Evolutionary conservation across 208 protist species (phyloP), one percentile per base, ranked within the genome.

Genomic region (Trypanosoma cruzi): DNA sequence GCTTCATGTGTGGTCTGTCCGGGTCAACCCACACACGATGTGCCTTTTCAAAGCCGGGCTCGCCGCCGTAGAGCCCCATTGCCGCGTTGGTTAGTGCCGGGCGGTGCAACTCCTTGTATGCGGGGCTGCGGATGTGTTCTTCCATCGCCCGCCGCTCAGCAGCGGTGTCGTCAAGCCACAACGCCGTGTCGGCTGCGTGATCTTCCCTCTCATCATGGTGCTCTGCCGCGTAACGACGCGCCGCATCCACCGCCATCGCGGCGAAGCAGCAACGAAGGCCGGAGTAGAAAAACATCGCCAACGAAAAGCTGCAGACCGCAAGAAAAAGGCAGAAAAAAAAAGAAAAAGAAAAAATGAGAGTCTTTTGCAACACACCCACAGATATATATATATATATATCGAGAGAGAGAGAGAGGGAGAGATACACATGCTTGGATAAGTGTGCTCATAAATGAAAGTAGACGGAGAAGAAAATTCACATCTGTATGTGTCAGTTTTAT

Each of bases 11-110:
- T 16, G 93, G 90, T 6, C 85, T 71, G 68, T 97, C 93, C 4
- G 93, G 93, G 72, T 97, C 93, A 5, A 97, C 90, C 87, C 89
- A 97, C 46, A 95, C 90, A 16, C 93, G 89, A 50, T 93, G 71
- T 28, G 90, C 79, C 75, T 97, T 96, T 62, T 97, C 90, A 75
- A 96, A 97, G 29, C 93, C 93, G 0, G 90, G 87, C 78, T 97
- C 93, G 18, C 90, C 93, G 49, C 93, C 93, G 37, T 90, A 97
- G 14, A 95, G 80, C 0, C 93, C 93, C 87, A 97, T 95, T 11
- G 79, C 86, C 2, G 82, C 80, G 44, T 83, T 95, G 5, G 85
- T 92, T 31, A 91, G 58, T 0, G 93, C 86, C 3, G 90, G 85
- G 20, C 90, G 84, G 71, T 97, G 93, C 58, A 97, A 75, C 77